phyloP scores from a whole-genome alignment of 2,329 filamentous ascomycete species.

The Orbilia quercus region DNA sequence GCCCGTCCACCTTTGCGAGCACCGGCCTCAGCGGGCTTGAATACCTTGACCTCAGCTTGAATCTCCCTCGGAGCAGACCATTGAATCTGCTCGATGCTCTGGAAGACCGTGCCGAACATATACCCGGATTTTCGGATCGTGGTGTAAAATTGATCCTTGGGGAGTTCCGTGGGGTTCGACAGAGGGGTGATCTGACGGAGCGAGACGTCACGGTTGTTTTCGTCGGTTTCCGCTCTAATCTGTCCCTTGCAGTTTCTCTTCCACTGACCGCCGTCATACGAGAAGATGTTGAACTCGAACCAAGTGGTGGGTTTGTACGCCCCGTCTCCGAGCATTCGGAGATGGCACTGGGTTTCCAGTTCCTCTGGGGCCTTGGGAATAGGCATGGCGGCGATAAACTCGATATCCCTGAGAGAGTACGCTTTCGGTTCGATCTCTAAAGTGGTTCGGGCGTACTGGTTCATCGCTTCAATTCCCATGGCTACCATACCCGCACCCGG shows the following conservation, averaged over 20 bases:
- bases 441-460: slow-evolving; percentile 16
- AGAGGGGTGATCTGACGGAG: neutral
- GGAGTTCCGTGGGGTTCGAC: neutral
- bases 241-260: slow-evolving; percentile 26
- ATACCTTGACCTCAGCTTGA: slow-evolving; percentile 8
- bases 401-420: slow-evolving; percentile 23
- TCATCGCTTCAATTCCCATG: slow-evolving; percentile 37
- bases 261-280: slow-evolving; percentile 13
- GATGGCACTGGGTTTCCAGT: slow-evolving; percentile 6
- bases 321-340: neutral
- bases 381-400: slow-evolving; percentile 25
- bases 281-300: slow-evolving; percentile 36
- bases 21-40: neutral
- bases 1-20: neutral
- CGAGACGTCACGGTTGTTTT: neutral
- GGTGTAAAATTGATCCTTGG: slow-evolving; percentile 59
- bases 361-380: slow-evolving; percentile 23
- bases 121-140: slow-evolving; percentile 63
- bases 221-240: slow-evolving; percentile 12
- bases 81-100: slow-evolving; percentile 60
- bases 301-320: neutral
- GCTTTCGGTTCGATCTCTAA: slow-evolving; percentile 1
- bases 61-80: slow-evolving; percentile 5
- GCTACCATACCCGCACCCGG: slow-evolving; percentile 35
- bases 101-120: slow-evolving; percentile 64